Percentiles rank a stretch among this genome's conserved stretches.
Evolutionary conservation across 305 asterid genomes (phyloP).

Genomic region (Rubia balearica): DNA sequence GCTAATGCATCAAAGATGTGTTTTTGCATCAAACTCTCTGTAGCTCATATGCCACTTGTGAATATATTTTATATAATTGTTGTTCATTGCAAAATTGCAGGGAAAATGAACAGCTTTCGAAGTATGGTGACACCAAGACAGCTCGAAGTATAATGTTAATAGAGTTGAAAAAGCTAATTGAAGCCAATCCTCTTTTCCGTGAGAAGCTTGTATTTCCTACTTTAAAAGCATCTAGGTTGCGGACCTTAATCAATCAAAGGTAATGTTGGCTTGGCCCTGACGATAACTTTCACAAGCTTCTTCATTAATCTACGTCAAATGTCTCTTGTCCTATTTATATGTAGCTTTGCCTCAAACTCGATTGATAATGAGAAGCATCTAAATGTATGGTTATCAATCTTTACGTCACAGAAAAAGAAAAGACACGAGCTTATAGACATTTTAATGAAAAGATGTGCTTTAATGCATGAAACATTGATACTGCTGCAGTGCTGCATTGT

Average conservation of each 20-base stretch:
- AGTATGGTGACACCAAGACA: constrained; percentile 82
- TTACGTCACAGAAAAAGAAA: not conserved
- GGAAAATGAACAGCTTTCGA: constrained; percentile 86
- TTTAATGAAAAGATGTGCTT: not conserved
- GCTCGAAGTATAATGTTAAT: constrained; percentile 68
- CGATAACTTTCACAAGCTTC: not conserved
- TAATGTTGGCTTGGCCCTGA: constrained; percentile 11
- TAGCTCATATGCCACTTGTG: not conserved
- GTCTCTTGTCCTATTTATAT: not conserved
- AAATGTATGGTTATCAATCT: not conserved
- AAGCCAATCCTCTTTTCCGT: constrained; percentile 75
- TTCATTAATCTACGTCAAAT: not conserved
- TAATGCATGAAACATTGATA: not conserved
- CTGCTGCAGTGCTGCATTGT: not conserved
- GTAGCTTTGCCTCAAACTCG: not conserved
- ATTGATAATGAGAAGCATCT: not conserved
- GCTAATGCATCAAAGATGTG: not conserved
- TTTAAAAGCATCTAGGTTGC: constrained; percentile 68
- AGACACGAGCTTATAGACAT: not conserved
- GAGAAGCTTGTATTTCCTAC: constrained; percentile 67
- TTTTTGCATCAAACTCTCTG: not conserved
- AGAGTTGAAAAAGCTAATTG: constrained; percentile 64
- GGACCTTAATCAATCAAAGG: constrained; percentile 79
- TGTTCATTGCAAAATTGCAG: constrained; percentile 24
- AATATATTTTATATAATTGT: constrained; percentile 1